Evolutionary conservation across 805 yeast species (phyloP).

Genomic region (Lipomyces mesembrius): DNA sequence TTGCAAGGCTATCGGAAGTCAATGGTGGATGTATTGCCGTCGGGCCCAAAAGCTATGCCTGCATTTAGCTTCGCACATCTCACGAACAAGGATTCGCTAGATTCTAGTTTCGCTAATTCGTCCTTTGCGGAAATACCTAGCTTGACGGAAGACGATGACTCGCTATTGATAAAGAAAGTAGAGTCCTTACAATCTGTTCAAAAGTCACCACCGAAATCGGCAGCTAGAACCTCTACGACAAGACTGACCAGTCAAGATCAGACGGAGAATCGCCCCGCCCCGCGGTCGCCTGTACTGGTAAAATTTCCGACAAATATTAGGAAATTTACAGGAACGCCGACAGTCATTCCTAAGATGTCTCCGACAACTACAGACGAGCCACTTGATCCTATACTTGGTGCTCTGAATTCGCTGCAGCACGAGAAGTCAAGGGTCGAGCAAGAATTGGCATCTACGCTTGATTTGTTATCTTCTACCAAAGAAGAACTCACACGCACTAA

Average conservation of each 20-base stretch:
- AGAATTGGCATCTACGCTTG: conserved; percentile 11
- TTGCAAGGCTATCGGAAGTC: background rate
- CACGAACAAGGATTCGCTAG: background rate
- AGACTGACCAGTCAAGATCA: background rate
- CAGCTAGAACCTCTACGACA: background rate
- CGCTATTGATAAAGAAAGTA: background rate
- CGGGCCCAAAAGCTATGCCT: background rate
- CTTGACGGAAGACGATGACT: conserved; percentile 2
- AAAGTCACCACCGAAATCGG: background rate
- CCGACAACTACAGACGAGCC: background rate
- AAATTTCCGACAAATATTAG: background rate
- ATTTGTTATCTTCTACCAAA: conserved; percentile 9
- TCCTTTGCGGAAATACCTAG: conserved; percentile 4
- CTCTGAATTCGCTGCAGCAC: conserved; percentile 22
- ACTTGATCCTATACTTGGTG: conserved; percentile 24
- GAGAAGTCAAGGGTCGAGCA: conserved; percentile 24
- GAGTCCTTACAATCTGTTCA: background rate
- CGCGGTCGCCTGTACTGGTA: background rate
- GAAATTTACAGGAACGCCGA: background rate
- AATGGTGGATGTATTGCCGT: background rate
- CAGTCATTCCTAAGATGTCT: background rate
- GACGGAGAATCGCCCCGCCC: background rate
- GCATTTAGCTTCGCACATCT: background rate
- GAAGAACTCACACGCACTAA: conserved; percentile 17
- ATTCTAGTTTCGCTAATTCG: conserved; percentile 3